Conservation (phyloP, 2,329 filamentous ascomycete species). For the Venturia nashicola region DNA sequence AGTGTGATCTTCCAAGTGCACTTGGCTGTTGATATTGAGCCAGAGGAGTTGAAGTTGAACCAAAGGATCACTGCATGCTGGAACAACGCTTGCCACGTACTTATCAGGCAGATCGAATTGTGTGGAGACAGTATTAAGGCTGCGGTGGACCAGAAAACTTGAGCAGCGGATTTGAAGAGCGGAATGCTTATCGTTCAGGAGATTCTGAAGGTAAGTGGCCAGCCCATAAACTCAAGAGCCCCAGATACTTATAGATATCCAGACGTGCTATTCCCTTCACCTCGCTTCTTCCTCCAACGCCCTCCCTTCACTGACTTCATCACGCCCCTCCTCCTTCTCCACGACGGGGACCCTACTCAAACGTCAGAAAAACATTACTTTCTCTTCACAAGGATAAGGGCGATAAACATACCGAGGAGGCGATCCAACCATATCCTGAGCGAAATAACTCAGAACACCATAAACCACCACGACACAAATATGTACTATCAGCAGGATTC, state of each 20-base stretch:
- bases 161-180: no score
- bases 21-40: no score
- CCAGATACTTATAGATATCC: not conserved
- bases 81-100: no score
- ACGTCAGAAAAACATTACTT: not conserved
- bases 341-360: not conserved
- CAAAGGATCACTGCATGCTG: no score
- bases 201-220: no score
- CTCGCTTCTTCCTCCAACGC: not conserved
- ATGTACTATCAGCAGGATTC: not conserved
- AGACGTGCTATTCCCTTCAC: not conserved
- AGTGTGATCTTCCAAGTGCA: no score
- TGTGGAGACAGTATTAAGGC: no score
- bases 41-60: no score
- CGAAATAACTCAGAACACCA: not conserved
- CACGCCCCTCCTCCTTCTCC: not conserved
- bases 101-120: no score
- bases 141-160: no score
- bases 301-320: not conserved
- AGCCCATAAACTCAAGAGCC: not conserved
- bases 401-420: not conserved
- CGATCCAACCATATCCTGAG: not conserved
- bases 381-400: not conserved
- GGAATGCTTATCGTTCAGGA: no score
- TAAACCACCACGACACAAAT: not conserved